phyloP scores from a whole-genome alignment of 2,329 filamentous ascomycete genomes.

The Hyphodiscus sp. region DNA sequence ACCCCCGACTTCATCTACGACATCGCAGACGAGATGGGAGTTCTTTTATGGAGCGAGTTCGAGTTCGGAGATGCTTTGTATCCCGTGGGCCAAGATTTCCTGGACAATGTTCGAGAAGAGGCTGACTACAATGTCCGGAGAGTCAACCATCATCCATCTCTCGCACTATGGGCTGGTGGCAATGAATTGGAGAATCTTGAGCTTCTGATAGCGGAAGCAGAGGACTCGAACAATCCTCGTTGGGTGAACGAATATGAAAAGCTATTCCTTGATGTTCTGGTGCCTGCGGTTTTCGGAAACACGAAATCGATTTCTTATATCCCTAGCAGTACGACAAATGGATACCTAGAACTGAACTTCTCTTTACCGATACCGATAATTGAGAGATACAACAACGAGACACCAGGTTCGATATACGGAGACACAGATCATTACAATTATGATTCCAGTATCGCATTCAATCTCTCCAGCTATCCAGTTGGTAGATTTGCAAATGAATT shows the following conservation, averaged over 20 bases:
- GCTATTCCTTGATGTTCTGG: constrained; percentile 48
- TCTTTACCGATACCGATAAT: constrained; percentile 45
- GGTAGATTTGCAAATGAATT: constrained; percentile 59
- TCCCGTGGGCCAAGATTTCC: constrained; percentile 45
- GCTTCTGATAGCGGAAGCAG: constrained; percentile 30
- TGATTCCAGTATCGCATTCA: constrained; percentile 43
- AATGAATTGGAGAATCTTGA: constrained; percentile 56
- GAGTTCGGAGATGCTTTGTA: constrained; percentile 56
- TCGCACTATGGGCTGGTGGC: constrained; percentile 48
- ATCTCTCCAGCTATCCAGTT: constrained; percentile 48
- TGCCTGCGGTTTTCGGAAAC: constrained; percentile 52
- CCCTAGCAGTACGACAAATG: constrained; percentile 53
- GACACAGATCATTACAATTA: constrained; percentile 59
- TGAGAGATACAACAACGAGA: constrained; percentile 49
- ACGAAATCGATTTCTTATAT: constrained; percentile 53
- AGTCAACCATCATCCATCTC: constrained; percentile 52
- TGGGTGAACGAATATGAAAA: constrained; percentile 45
- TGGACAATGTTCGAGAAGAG: constrained; percentile 49
- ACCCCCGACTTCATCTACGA: constrained; percentile 57
- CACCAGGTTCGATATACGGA: constrained; percentile 47
- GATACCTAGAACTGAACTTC: constrained; percentile 48
- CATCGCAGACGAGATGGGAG: constrained; percentile 53
- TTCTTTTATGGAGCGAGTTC: constrained; percentile 58
- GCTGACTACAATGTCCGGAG: constrained; percentile 55
- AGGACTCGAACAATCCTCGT: constrained; percentile 22